Percentiles rank a stretch among this genome's conserved stretches.
These are phyloP conservation scores for Magnusiomyces sp. DNA, from an alignment of 1,139 yeast species.

Conservation along the genomic window DNA sequence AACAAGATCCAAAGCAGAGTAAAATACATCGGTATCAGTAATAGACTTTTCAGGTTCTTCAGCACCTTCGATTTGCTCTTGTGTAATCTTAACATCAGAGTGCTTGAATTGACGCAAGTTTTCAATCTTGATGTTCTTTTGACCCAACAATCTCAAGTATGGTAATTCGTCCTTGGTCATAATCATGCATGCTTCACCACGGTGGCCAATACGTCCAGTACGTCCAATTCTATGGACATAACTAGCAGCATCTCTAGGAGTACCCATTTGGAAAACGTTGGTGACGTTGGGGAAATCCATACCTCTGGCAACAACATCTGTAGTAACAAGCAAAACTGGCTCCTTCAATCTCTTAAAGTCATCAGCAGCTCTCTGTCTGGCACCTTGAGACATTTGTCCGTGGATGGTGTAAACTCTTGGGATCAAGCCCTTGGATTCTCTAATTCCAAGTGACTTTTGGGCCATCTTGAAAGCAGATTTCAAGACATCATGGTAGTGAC, in stretches of 20 bases:
- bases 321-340: conserved; percentile 61
- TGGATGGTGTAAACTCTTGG: conserved; percentile 39
- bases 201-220: conserved; percentile 88
- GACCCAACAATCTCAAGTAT: conserved; percentile 19
- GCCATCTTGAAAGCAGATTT: conserved; percentile 15
- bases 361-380: conserved; percentile 51
- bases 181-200: conserved; percentile 42
- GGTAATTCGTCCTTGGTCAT: conserved; percentile 23
- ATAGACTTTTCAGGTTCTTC: background rate
- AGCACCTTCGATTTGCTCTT: background rate
- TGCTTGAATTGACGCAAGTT: conserved; percentile 9
- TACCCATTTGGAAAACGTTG: conserved; percentile 71
- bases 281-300: conserved; percentile 85
- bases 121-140: conserved; percentile 19
- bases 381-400: conserved; percentile 62
- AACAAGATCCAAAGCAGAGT: conserved; percentile 11
- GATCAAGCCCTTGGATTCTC: background rate
- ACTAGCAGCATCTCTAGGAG: conserved; percentile 65
- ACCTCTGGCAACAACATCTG: conserved; percentile 96
- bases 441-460: background rate
- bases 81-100: background rate
- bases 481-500: conserved; percentile 40
- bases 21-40: background rate
- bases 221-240: conserved; percentile 93
- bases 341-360: conserved; percentile 43